These are phyloP conservation scores for Penicillium sp. DNA, from an alignment of 2,329 filamentous ascomycete species.

Conservation along the genomic window DNA sequence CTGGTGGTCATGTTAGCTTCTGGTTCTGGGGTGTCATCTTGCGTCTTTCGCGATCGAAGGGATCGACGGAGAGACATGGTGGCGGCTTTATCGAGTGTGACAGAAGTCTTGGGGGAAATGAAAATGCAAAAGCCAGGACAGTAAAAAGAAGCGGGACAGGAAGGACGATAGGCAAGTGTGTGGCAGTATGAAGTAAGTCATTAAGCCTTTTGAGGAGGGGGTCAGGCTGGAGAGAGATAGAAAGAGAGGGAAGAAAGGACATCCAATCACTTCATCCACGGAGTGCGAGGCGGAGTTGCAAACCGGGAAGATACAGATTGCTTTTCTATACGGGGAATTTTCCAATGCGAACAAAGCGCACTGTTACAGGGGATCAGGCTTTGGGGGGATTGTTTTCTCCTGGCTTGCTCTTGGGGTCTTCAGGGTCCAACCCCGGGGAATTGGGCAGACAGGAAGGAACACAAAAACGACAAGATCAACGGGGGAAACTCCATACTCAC, in stretches of 20 bases:
- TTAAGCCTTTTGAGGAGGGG: neutral
- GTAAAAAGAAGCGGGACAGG: slow-evolving; percentile 8
- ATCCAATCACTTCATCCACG: slow-evolving; percentile 13
- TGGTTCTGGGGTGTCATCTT: slow-evolving; percentile 27
- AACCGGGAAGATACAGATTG: slow-evolving; percentile 33
- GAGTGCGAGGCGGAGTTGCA: slow-evolving; percentile 21
- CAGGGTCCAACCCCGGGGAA: neutral
- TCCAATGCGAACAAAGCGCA: slow-evolving; percentile 28
- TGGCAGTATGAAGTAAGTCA: slow-evolving; percentile 17
- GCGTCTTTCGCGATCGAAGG: slow-evolving; percentile 35
- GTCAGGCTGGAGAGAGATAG: slow-evolving; percentile 1
- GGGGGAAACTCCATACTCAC: slow-evolving; percentile 16
- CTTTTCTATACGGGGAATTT: slow-evolving; percentile 20
- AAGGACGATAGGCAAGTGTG: slow-evolving; percentile 9
- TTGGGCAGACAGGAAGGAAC: neutral
- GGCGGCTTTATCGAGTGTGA: slow-evolving; percentile 1
- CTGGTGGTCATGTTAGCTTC: slow-evolving; percentile 40
- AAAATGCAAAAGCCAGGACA: neutral
- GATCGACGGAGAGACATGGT: slow-evolving; percentile 42
- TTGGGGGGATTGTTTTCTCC: slow-evolving; percentile 9
- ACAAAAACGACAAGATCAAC: slow-evolving; percentile 2
- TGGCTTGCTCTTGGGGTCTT: slow-evolving; percentile 8
- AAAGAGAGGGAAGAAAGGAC: slow-evolving; percentile 4
- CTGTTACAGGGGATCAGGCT: slow-evolving; percentile 19
- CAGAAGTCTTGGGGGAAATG: neutral